phyloP scores from a whole-genome alignment of 371 early-diverging fungal genomes.

The Rhizopus microsporus region DNA sequence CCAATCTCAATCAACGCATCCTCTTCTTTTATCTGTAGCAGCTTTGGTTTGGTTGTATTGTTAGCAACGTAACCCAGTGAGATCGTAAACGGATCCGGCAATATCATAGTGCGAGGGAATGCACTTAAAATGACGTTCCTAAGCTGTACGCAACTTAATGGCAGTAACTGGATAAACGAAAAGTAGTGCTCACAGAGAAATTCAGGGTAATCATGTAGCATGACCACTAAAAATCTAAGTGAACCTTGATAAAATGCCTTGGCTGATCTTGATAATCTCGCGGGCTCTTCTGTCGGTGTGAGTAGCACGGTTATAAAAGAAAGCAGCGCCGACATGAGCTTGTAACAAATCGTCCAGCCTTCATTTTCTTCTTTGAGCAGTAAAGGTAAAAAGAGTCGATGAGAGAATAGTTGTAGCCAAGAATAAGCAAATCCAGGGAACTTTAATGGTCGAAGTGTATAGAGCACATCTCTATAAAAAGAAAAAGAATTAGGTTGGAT shows the following conservation, averaged over 20 bases:
- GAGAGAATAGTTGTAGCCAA: conserved; percentile 93
- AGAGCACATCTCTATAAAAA: conserved; percentile 77
- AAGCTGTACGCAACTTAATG: conserved; percentile 89
- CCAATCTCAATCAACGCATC: background rate
- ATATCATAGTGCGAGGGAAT: conserved; percentile 90
- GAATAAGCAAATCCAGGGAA: conserved; percentile 95
- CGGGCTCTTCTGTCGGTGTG: conserved; percentile 48
- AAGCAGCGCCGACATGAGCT: conserved; percentile 77
- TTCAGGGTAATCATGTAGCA: conserved; percentile 96
- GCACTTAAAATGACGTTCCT: conserved; percentile 93
- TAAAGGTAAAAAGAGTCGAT: conserved; percentile 88
- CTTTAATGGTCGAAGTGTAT: conserved; percentile 79
- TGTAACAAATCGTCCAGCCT: conserved; percentile 85
- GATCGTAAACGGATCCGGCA: conserved; percentile 97
- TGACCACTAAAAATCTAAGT: conserved; percentile 83
- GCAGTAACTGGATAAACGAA: conserved; percentile 88
- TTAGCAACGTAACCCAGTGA: conserved; percentile 28
- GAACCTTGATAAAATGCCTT: conserved; percentile 84
- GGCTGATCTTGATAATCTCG: conserved; percentile 56
- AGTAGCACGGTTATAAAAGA: conserved; percentile 84
- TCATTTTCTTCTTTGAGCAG: conserved; percentile 43
- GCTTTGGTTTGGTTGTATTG: conserved; percentile 1
- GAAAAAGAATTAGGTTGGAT: too few species aligned
- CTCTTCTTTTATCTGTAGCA: conserved; percentile 7
- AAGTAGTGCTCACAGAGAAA: conserved; percentile 92